Evolutionary conservation across 2,329 filamentous ascomycete genomes (phyloP), one percentile per base, ranked within the genome.

Genomic region (Fusarium citri): DNA sequence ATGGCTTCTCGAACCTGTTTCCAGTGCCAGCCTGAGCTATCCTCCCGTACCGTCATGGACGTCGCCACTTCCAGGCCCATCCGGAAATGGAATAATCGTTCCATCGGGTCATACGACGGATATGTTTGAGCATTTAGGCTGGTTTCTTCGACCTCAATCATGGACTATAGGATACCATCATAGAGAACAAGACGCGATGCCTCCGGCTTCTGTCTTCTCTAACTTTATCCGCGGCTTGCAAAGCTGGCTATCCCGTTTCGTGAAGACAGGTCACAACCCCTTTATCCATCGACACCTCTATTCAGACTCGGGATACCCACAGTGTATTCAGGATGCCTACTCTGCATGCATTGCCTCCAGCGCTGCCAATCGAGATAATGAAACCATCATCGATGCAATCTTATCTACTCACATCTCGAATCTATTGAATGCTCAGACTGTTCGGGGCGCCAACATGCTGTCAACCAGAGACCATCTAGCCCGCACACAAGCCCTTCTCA

Each of bases 391-490:
- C 1, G 18, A 55, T 37, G n/a, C 15, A 3, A 55, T 55, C 12
- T 48, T 22, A 3, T 20, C 30, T 1, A 49, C 42, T 11, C 53
- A 55, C 3, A 37, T 55, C 1, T 23, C 30, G 0, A 55, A 55
- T 8, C 5, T 55, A 11, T 18, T 55, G 0, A 48, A 37, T 0
- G 4, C 12, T 28, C 42, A 55, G 0, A 14, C 30, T 0, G 0
- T 14, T 0, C 14, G 22, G 1, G 9, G 10, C 0, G 0, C 30
- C 0, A 22, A 3, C 15, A 4, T 18, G 2, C 34, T 55, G 7
- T 37, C 42, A 3, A 55, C 22, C 1, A 22, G 22, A 1, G 42
- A 37, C 0, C 53, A 55, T 34, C 8, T 55, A 1, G 53, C 53
- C 22, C 53, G 53, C 23, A 49, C 53, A 1, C 42, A 49, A 15